Conservation (phyloP, 2,329 filamentous ascomycete species). For the Exophiala aquamarina region DNA sequence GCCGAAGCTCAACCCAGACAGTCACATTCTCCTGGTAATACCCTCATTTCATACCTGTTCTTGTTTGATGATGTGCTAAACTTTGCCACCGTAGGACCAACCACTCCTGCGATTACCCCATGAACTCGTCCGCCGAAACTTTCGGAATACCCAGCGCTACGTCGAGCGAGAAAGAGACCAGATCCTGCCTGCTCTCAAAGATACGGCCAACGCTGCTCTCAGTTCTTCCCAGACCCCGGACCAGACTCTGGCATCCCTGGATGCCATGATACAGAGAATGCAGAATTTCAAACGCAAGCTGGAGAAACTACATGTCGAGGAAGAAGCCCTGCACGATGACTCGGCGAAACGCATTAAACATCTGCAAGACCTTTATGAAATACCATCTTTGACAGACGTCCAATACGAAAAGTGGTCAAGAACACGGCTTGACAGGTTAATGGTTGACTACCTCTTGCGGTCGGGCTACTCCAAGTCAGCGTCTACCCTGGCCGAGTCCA, state of each 20-base stretch:
- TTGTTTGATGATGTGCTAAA: conserved; percentile 8
- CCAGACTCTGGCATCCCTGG: conserved; percentile 76
- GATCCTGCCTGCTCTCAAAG: conserved; percentile 49
- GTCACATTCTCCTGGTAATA: conserved; percentile 51
- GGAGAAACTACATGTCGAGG: conserved; percentile 72
- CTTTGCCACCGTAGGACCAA: conserved; percentile 67
- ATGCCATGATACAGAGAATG: conserved; percentile 82
- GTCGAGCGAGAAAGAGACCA: conserved; percentile 50
- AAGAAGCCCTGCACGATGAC: conserved; percentile 72
- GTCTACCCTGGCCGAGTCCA: conserved; percentile 69
- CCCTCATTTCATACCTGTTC: conserved; percentile 5
- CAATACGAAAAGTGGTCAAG: conserved; percentile 92
- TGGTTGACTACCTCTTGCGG: conserved; percentile 90
- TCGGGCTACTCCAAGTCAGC: conserved; percentile 81
- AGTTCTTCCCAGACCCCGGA: conserved; percentile 62
- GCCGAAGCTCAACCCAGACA: conserved; percentile 51
- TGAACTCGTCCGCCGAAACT: conserved; percentile 90
- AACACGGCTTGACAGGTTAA: conserved; percentile 73
- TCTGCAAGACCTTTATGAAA: conserved; percentile 74
- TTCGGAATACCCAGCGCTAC: conserved; percentile 67
- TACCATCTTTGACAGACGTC: conserved; percentile 82
- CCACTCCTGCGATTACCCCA: conserved; percentile 88
- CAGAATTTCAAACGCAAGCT: conserved; percentile 87
- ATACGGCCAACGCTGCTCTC: conserved; percentile 62
- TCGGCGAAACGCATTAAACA: conserved; percentile 76